Evolutionary conservation across 306 rosid genomes (phyloP).

Genomic region (Vigna mungo): DNA sequence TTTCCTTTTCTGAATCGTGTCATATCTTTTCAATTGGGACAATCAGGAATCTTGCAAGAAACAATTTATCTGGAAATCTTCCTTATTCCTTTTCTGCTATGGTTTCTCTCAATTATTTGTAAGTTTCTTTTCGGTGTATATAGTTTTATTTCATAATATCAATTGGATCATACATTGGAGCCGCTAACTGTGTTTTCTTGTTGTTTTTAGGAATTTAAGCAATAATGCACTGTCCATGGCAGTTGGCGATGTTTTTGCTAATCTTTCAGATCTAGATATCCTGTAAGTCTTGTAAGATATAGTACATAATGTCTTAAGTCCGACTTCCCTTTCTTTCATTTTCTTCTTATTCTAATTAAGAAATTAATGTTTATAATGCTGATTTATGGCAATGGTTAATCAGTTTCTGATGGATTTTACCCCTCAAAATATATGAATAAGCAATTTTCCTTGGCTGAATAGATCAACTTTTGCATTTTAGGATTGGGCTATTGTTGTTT

Average conservation of each 20-base stretch:
- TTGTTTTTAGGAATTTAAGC: conserved; percentile 75
- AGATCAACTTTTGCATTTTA: neutral
- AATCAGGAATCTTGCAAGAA: conserved; percentile 81
- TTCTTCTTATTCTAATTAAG: conserved; percentile 6
- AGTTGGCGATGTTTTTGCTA: conserved; percentile 70
- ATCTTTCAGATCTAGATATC: conserved; percentile 63
- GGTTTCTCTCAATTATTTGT: conserved; percentile 77
- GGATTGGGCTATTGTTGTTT: neutral
- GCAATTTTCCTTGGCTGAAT: neutral
- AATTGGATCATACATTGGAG: conserved; percentile 37
- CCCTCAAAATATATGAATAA: neutral
- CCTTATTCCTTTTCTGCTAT: conserved; percentile 88
- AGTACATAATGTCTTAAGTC: conserved; percentile 34
- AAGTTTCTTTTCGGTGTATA: conserved; percentile 53
- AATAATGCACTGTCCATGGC: conserved; percentile 64
- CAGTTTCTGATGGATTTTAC: neutral
- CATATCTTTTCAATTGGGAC: conserved; percentile 24
- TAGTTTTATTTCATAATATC: conserved; percentile 5
- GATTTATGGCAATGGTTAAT: conserved; percentile 22
- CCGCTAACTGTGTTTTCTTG: conserved; percentile 28
- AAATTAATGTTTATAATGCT: neutral
- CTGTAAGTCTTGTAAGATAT: conserved; percentile 87
- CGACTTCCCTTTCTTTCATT: conserved; percentile 26
- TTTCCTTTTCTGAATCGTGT: conserved; percentile 11
- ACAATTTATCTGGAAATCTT: conserved; percentile 86